phyloP scores from a whole-genome alignment of 495 filamentous ascomycete genomes.

The Tricharina praecox region DNA sequence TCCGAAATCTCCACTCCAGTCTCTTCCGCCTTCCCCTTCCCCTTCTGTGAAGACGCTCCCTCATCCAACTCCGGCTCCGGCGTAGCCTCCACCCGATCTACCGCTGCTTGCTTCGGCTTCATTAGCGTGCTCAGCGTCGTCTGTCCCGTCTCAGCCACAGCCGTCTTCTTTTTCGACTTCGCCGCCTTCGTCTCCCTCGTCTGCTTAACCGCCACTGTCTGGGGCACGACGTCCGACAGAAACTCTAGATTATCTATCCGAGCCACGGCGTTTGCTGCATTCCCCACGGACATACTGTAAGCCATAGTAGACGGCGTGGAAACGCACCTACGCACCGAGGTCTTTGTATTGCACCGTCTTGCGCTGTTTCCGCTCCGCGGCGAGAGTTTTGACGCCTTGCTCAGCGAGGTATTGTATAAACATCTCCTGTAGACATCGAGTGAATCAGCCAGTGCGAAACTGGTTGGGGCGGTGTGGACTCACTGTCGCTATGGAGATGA shows the following conservation, averaged over 20 bases:
- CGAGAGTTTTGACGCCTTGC: conserved; percentile 74
- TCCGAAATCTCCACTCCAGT: background rate
- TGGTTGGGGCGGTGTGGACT: background rate
- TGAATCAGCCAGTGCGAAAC: conserved; percentile 4
- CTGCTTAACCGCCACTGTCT: background rate
- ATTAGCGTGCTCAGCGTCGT: background rate
- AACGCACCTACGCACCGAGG: conserved; percentile 39
- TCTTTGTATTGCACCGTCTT: conserved; percentile 95
- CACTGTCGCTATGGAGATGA: conserved; percentile 72
- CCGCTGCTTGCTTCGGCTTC: background rate
- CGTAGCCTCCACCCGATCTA: background rate
- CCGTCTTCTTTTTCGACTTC: conserved; percentile 4
- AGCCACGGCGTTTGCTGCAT: conserved; percentile 62
- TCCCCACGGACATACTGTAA: background rate
- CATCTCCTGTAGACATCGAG: conserved; percentile 77
- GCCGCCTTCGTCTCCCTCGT: background rate
- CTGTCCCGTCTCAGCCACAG: background rate
- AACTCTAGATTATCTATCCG: conserved; percentile 91
- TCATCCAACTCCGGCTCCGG: background rate
- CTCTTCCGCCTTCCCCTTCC: background rate
- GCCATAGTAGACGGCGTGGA: background rate
- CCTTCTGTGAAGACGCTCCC: background rate
- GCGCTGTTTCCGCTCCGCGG: conserved; percentile 74
- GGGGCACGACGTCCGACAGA: conserved; percentile 72
- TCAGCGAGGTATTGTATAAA: conserved; percentile 85